phyloP scores from a whole-genome alignment of 1,139 yeast genomes.

The Trichomonascaceae sp. region DNA sequence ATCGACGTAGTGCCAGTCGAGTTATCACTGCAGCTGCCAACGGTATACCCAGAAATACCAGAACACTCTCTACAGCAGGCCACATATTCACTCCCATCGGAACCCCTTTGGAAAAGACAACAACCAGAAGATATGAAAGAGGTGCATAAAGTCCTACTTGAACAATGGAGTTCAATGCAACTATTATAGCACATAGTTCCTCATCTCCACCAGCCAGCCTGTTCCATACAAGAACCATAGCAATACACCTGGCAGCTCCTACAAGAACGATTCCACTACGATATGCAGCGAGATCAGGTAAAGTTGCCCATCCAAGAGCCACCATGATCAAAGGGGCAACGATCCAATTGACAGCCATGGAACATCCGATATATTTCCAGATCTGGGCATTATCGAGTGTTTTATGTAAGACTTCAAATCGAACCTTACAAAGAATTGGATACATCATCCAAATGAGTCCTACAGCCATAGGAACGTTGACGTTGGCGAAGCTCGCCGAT shows the following conservation, averaged over 20 bases:
- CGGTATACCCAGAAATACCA: slow-evolving; percentile 52
- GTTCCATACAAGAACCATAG: slow-evolving; percentile 62
- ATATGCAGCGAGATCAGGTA: slow-evolving; percentile 46
- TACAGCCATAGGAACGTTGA: slow-evolving; percentile 43
- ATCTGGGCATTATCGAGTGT: slow-evolving; percentile 26
- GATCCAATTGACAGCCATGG: slow-evolving; percentile 49
- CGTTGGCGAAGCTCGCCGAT: not conserved
- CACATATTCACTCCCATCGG: slow-evolving; percentile 25
- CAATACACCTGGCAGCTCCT: slow-evolving; percentile 57
- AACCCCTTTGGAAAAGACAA: slow-evolving; percentile 16
- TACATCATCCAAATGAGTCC: slow-evolving; percentile 55
- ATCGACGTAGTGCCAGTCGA: slow-evolving; percentile 34
- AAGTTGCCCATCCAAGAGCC: slow-evolving; percentile 50
- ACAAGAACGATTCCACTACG: slow-evolving; percentile 53
- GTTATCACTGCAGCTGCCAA: slow-evolving; percentile 42
- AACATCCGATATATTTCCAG: slow-evolving; percentile 36
- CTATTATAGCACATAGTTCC: slow-evolving; percentile 48
- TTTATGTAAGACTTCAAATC: slow-evolving; percentile 40
- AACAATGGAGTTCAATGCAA: slow-evolving; percentile 46
- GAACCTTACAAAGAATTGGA: slow-evolving; percentile 51
- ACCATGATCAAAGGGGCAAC: slow-evolving; percentile 51
- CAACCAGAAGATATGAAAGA: slow-evolving; percentile 40
- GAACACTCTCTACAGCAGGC: slow-evolving; percentile 42
- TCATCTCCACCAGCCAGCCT: slow-evolving; percentile 50
- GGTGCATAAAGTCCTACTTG: slow-evolving; percentile 55